Conservation (phyloP, 192 early-diverging fungal genomes). For the Blastocladiella britannica region DNA sequence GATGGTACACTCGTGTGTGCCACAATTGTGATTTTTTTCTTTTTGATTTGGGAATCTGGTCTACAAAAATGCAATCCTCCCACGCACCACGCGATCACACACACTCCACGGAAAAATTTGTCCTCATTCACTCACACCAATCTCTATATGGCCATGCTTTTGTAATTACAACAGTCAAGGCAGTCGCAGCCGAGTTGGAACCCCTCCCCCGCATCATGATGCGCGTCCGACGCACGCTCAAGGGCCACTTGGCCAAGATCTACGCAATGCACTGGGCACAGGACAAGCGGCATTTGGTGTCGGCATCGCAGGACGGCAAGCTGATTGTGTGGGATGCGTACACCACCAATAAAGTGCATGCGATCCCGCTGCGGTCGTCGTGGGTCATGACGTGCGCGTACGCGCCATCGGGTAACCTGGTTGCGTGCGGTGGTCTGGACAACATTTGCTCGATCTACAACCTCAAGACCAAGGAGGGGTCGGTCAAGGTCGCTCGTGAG, state of each 20-base stretch:
- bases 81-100: background rate
- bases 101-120: background rate
- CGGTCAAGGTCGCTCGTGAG: conserved; percentile 84
- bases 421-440: conserved; percentile 98
- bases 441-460: conserved; percentile 99
- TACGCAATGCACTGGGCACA: conserved; percentile 99
- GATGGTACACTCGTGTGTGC: too few relatives aligned
- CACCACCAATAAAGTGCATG: conserved; percentile 97
- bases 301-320: conserved; percentile 98
- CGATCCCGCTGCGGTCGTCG: conserved; percentile 92
- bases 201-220: conserved; percentile 73
- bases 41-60: conserved; percentile 5
- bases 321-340: conserved; percentile 99
- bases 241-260: conserved; percentile 97
- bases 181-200: conserved; percentile 68
- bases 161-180: conserved; percentile 36
- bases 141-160: too few relatives aligned
- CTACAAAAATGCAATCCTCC: conserved; percentile 1
- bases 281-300: conserved; percentile 91
- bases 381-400: conserved; percentile 99
- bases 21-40: too few relatives aligned
- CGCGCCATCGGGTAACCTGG: conserved; percentile 92
- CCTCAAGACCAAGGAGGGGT: conserved; percentile 79
- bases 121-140: too few relatives aligned
- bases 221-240: conserved; percentile 89